Conservation (phyloP, 352 stramenopile species). For the Elongisporangium undulatum region DNA sequence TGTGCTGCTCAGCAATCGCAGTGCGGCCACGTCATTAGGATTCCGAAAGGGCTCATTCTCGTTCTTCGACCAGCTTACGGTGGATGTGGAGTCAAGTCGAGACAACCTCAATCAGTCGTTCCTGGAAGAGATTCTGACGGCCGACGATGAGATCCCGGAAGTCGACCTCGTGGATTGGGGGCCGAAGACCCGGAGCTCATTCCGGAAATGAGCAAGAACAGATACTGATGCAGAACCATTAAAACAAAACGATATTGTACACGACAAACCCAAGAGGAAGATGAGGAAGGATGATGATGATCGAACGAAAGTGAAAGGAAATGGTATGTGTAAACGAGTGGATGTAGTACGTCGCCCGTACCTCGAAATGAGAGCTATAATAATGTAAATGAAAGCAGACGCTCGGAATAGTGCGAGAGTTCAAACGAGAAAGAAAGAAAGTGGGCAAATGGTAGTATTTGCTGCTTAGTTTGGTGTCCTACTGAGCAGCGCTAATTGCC, state of each 20-base stretch:
- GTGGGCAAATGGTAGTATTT: not conserved
- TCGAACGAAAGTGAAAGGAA: not conserved
- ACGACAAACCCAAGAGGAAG: not conserved
- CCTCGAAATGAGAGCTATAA: not conserved
- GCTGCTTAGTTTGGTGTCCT: not conserved
- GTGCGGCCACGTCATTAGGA: constrained; percentile 23
- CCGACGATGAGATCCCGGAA: not conserved
- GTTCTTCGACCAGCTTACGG: constrained; percentile 85
- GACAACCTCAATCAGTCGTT: constrained; percentile 48
- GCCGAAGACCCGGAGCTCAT: not conserved
- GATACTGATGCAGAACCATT: not conserved
- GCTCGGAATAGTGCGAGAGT: not conserved
- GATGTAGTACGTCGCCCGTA: not conserved
- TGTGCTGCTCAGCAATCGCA: constrained; percentile 35
- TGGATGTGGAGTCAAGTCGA: constrained; percentile 51
- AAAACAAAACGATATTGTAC: not conserved
- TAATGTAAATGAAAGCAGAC: not conserved
- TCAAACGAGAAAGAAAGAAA: not conserved
- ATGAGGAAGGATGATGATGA: too few relatives aligned
- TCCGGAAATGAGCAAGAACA: not conserved
- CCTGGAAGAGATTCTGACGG: constrained; percentile 17
- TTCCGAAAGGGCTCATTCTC: constrained; percentile 81
- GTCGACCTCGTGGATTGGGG: not conserved
- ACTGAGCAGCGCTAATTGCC: not conserved
- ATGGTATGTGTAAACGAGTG: not conserved